phyloP scores from a whole-genome alignment of 192 early-diverging fungal species.

The Coemansia sp. region DNA sequence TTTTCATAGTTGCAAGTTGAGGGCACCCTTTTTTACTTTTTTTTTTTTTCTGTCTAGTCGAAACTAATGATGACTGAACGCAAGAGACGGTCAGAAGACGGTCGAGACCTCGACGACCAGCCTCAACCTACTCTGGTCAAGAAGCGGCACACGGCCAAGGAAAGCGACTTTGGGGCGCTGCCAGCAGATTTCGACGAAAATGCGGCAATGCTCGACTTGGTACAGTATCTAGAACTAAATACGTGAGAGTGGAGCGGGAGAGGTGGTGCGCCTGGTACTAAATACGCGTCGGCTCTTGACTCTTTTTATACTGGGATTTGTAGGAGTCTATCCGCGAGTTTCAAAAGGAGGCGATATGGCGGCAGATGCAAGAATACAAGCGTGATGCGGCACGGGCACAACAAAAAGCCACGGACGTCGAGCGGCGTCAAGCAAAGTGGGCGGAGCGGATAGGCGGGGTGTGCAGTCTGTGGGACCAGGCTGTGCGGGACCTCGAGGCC shows the following conservation, averaged over 20 bases:
- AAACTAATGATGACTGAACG: constrained; percentile 50
- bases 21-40: not conserved
- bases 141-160: constrained; percentile 50
- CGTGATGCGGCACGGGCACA: constrained; percentile 53
- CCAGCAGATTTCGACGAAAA: constrained; percentile 47
- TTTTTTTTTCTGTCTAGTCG: not conserved
- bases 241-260: too few species aligned
- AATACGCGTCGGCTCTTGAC: not conserved
- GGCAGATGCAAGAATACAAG: constrained; percentile 67
- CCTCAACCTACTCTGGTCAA: constrained; percentile 44
- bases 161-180: constrained; percentile 31
- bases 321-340: constrained; percentile 55
- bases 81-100: constrained; percentile 53
- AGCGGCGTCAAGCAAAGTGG: constrained; percentile 51
- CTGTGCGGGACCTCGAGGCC: constrained; percentile 36
- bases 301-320: not conserved
- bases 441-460: constrained; percentile 43
- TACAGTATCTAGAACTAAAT: constrained; percentile 16
- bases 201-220: constrained; percentile 48
- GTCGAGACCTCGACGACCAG: constrained; percentile 42
- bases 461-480: constrained; percentile 55
- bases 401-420: constrained; percentile 41
- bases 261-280: not conserved
- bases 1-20: too few species aligned
- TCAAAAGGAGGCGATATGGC: constrained; percentile 68